Evolutionary conservation across 805 yeast species (phyloP), one percentile per base, ranked within the genome.

Genomic region (Candida rishiriensis): DNA sequence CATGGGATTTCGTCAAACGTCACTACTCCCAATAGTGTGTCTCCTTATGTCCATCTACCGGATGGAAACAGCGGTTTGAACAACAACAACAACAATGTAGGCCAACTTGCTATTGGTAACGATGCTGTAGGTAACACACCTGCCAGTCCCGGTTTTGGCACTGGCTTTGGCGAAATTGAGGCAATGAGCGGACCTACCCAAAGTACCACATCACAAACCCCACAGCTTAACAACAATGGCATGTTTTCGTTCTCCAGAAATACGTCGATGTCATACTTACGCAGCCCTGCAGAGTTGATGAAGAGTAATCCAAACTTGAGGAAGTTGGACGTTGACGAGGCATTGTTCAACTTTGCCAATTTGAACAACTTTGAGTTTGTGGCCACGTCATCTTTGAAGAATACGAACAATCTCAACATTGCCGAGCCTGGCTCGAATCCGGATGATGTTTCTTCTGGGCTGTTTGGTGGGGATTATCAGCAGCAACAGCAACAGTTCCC

Each of bases 311-410:
- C 16, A 33, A 43, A 36, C 17, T 26, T 41, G 26, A 36, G 43
- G 18, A 47, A 40, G 31, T 37, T 49, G 17, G 53, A 43, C 7
- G 34, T 49, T 36, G 51, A 49, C 37, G 51, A 47, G 21, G 34
- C 43, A 10, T 41, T 49, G 16, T 45, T 47, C 29, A 41, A 42
- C 31, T 49, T 49, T 38, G 53, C 53, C 8, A 47, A 35, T 31
- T 45, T 41, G 32, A 44, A 49, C 30, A 47, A 49, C 29, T 49
- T 49, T 38, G 51, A 49, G n/a, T 47, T 49, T 30, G 38, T 49
- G 10, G 53, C 53, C 26, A 49, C 53, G 9, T 44, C 49, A 2
- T 40, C 53, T 3, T 21, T 48, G 10, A 49, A 49, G 36, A 47
- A 44, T 17, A 41, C 52, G 9, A 49, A 18, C 38, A 49, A 49